These are phyloP conservation scores for Cucurbita pepo DNA, from an alignment of 306 rosid species.

Conservation along the genomic window DNA sequence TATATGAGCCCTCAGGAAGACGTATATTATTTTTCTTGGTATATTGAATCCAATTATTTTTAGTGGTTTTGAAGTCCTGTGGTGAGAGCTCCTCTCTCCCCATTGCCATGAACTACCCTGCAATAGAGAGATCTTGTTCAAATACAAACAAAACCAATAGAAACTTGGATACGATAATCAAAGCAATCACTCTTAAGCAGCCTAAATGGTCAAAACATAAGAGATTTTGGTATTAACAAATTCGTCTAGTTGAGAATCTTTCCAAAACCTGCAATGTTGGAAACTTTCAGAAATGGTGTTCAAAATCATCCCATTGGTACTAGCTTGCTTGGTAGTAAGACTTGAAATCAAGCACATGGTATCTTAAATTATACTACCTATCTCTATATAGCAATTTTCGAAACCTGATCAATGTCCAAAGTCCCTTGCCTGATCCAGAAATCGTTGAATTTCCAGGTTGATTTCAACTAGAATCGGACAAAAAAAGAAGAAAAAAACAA, in stretches of 20 bases:
- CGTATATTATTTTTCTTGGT: not conserved
- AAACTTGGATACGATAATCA: not conserved
- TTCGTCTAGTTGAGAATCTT: not conserved
- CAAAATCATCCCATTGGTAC: not conserved
- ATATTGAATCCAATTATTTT: constrained; percentile 7
- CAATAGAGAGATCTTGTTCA: not conserved
- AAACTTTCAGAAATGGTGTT: not conserved
- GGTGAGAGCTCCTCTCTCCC: constrained; percentile 13
- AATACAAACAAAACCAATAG: not conserved
- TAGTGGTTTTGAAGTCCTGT: constrained; percentile 15
- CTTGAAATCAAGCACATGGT: not conserved
- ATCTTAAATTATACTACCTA: not conserved
- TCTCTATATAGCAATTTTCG: not conserved
- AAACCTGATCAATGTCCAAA: not conserved
- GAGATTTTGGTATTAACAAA: not conserved
- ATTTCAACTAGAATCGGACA: not conserved
- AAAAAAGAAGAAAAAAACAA: not conserved
- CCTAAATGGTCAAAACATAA: not conserved
- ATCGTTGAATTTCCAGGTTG: not conserved
- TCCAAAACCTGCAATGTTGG: not conserved
- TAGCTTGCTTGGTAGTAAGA: not conserved
- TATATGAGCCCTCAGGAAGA: not conserved
- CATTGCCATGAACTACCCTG: constrained; percentile 19
- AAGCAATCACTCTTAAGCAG: not conserved
- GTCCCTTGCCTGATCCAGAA: not conserved